Percentiles rank a stretch among this genome's conserved stretches.
phyloP scores from a whole-genome alignment of 2,329 filamentous ascomycete genomes.

The Colletotrichum salicis region DNA sequence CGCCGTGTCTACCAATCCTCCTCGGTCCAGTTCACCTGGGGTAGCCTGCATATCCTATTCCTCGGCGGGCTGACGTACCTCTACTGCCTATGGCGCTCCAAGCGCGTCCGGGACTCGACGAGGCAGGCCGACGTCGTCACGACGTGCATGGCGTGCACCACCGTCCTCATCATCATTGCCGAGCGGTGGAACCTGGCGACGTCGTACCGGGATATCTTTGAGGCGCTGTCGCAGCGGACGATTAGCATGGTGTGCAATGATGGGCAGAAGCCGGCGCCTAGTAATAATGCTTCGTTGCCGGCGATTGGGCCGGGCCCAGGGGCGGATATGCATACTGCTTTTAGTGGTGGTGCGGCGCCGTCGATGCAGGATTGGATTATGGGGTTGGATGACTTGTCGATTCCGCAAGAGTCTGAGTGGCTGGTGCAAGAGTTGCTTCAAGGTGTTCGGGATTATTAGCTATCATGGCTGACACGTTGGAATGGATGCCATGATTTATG shows the following conservation, averaged over 20 bases:
- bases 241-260: conserved; percentile 42
- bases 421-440: conserved; percentile 38
- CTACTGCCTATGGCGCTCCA: conserved; percentile 36
- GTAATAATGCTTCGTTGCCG: neutral
- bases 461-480: neutral
- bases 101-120: conserved; percentile 7
- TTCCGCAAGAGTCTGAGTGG: conserved; percentile 38
- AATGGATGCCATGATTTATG: neutral
- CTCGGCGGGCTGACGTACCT: conserved; percentile 48
- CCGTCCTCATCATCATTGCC: conserved; percentile 47
- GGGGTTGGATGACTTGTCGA: conserved; percentile 35
- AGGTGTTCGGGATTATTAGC: conserved; percentile 20
- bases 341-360: neutral
- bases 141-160: conserved; percentile 49
- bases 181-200: conserved; percentile 47
- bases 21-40: conserved; percentile 43
- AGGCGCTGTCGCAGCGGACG: conserved; percentile 42
- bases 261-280: neutral
- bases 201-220: conserved; percentile 47
- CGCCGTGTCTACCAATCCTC: conserved; percentile 45
- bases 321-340: neutral
- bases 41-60: conserved; percentile 48
- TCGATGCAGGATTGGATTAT: conserved; percentile 39
- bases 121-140: conserved; percentile 39
- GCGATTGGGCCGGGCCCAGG: neutral